Conservation (phyloP, 345 rosid species). For the Arabis hirsuta region DNA sequence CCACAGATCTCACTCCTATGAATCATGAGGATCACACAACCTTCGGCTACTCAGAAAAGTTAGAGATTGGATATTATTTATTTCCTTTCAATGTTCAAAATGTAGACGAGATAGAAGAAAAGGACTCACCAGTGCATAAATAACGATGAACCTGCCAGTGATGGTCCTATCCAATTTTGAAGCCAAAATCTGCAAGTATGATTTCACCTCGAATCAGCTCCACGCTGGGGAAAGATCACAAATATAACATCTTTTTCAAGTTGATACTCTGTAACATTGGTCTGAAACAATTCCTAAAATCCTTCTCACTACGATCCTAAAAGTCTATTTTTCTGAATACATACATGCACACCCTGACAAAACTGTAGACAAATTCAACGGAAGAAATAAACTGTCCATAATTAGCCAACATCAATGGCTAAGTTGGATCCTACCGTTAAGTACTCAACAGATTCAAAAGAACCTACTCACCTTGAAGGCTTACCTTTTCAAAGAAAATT, state of each 20-base stretch:
- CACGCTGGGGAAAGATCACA: conserved; percentile 35
- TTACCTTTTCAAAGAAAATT: conserved; percentile 91
- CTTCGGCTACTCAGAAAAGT: conserved; percentile 12
- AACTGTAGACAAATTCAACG: conserved; percentile 16
- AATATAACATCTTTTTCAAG: conserved; percentile 29
- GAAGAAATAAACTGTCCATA: conserved; percentile 12
- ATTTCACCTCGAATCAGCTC: conserved; percentile 47
- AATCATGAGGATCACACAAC: conserved; percentile 15
- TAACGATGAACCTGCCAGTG: conserved; percentile 81
- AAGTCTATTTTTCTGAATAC: conserved; percentile 21
- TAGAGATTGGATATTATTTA: conserved; percentile 3
- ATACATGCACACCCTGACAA: conserved; percentile 10
- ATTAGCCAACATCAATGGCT: not conserved
- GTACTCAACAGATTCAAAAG: conserved; percentile 29
- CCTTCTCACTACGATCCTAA: conserved; percentile 24
- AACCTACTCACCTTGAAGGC: conserved; percentile 25
- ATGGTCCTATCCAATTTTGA: conserved; percentile 98
- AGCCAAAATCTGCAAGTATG: conserved; percentile 90
- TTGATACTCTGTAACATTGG: conserved; percentile 24
- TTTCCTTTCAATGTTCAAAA: conserved; percentile 19
- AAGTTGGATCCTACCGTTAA: conserved; percentile 29
- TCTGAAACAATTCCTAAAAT: conserved; percentile 26
- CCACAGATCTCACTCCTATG: conserved; percentile 21
- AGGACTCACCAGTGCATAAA: conserved; percentile 85
- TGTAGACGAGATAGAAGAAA: conserved; percentile 17